A percentile compares a stretch with the other conserved stretches of the same genome.
Evolutionary conservation across 2,329 filamentous ascomycete species (phyloP).

Genomic region (Cladosporium sp.): DNA sequence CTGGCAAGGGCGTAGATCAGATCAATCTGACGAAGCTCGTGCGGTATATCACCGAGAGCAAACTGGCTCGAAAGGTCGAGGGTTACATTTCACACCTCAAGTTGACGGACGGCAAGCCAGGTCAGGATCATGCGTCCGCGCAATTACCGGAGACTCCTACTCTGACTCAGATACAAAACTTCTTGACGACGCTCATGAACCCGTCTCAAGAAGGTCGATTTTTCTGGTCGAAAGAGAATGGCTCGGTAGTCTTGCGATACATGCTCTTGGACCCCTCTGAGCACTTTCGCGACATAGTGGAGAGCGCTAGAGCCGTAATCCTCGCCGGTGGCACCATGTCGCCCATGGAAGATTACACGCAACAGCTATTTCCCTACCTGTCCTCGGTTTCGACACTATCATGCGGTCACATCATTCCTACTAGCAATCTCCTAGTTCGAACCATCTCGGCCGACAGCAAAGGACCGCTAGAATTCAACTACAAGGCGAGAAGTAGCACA

Average conservation of each 20-base stretch:
- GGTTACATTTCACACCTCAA: slow-evolving; percentile 65
- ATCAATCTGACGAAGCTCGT: slow-evolving; percentile 90
- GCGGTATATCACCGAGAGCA: slow-evolving; percentile 84
- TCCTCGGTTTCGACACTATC: slow-evolving; percentile 70
- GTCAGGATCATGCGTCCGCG: not conserved
- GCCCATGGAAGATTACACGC: slow-evolving; percentile 84
- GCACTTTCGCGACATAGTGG: slow-evolving; percentile 83
- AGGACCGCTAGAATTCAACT: slow-evolving; percentile 78
- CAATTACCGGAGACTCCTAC: slow-evolving; percentile 41
- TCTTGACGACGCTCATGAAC: slow-evolving; percentile 81
- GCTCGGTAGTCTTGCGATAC: slow-evolving; percentile 67
- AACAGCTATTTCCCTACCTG: slow-evolving; percentile 78
- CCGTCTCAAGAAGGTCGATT: slow-evolving; percentile 64
- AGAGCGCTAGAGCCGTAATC: slow-evolving; percentile 79
- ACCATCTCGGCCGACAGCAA: slow-evolving; percentile 52
- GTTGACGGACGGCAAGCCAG: not conserved
- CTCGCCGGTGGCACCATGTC: slow-evolving; percentile 97
- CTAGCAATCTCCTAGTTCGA: slow-evolving; percentile 73
- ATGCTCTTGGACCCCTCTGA: slow-evolving; percentile 86
- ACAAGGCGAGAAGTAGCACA: slow-evolving; percentile 65
- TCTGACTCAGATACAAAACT: slow-evolving; percentile 59
- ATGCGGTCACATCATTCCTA: slow-evolving; percentile 89
- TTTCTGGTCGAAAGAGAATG: slow-evolving; percentile 47
- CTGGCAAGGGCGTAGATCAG: slow-evolving; percentile 84
- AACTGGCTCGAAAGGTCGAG: slow-evolving; percentile 90